Conservation (phyloP, 2,329 filamentous ascomycete species). For the Cladophialophora yegresii region DNA sequence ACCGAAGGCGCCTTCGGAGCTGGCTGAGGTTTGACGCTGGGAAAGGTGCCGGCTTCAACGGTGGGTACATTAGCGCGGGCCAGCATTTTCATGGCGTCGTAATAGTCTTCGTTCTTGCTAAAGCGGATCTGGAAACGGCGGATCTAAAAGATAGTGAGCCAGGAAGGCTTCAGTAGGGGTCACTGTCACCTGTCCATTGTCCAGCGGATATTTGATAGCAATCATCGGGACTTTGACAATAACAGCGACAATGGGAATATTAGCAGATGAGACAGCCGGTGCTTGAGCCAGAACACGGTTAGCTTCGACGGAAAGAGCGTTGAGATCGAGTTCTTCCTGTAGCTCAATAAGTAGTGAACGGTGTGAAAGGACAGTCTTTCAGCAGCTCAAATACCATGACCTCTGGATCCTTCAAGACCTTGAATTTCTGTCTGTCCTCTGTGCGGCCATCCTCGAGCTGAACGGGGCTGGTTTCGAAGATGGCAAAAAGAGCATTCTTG, state of each 20-base stretch:
- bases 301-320: slow-evolving; percentile 40
- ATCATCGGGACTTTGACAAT: slow-evolving; percentile 51
- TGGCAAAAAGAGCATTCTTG: slow-evolving; percentile 41
- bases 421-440: slow-evolving; percentile 39
- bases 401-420: slow-evolving; percentile 41
- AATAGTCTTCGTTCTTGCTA: slow-evolving; percentile 45
- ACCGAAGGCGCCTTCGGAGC: background rate
- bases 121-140: slow-evolving; percentile 52
- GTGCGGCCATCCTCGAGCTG: slow-evolving; percentile 29
- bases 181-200: slow-evolving; percentile 38
- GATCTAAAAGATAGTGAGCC: slow-evolving; percentile 41
- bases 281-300: slow-evolving; percentile 26
- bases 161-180: slow-evolving; percentile 23
- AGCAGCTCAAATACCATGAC: slow-evolving; percentile 42
- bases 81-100: slow-evolving; percentile 46
- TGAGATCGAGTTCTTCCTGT: slow-evolving; percentile 49
- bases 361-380: background rate
- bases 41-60: slow-evolving; percentile 43
- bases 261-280: slow-evolving; percentile 9
- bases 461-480: slow-evolving; percentile 41
- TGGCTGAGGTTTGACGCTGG: slow-evolving; percentile 32
- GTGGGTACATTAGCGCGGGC: slow-evolving; percentile 48
- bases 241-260: slow-evolving; percentile 43
- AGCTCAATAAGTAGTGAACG: slow-evolving; percentile 20
- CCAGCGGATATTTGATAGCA: slow-evolving; percentile 48